A percentile compares a stretch with the other conserved stretches of the same genome.
These are phyloP conservation scores for Spergularia marina DNA, from an alignment of 148 eudicot species.

Conservation along the genomic window DNA sequence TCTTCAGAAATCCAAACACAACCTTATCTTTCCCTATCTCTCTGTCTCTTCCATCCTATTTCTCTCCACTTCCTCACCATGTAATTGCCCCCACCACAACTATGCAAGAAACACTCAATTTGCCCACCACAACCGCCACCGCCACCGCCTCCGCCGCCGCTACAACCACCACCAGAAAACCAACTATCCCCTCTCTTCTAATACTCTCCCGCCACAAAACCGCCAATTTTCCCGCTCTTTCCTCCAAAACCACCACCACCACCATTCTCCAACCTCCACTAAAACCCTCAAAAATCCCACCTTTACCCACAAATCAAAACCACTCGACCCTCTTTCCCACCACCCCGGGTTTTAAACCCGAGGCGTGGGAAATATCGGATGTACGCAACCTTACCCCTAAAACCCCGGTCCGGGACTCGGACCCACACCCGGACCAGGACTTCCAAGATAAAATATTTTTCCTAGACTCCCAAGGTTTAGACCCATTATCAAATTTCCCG, in stretches of 20 bases:
- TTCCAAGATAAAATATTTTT: slow-evolving; percentile 61
- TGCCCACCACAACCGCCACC: slow-evolving; percentile 36
- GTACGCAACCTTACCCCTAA: neutral
- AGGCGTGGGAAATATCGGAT: neutral
- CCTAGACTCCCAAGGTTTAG: slow-evolving; percentile 81
- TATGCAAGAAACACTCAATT: slow-evolving; percentile 32
- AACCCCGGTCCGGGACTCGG: slow-evolving; percentile 19
- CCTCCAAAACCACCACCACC: slow-evolving; percentile 26
- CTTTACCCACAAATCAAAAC: neutral
- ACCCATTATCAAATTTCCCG: slow-evolving; percentile 45
- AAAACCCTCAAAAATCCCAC: slow-evolving; percentile 20
- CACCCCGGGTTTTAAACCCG: neutral
- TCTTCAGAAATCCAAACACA: neutral
- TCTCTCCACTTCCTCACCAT: neutral
- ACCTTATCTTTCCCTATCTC: neutral
- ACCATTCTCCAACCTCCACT: slow-evolving; percentile 7
- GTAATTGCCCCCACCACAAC: neutral
- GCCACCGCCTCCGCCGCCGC: slow-evolving; percentile 29
- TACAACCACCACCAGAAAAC: neutral
- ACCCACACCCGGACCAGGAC: slow-evolving; percentile 4
- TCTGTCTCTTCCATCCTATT: neutral
- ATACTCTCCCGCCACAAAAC: slow-evolving; percentile 16
- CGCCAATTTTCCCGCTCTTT: slow-evolving; percentile 25
- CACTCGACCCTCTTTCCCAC: neutral
- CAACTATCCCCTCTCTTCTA: neutral